Evolutionary conservation across 2,329 filamentous ascomycete genomes (phyloP).

Genomic region (Amylocarpus encephaloides): DNA sequence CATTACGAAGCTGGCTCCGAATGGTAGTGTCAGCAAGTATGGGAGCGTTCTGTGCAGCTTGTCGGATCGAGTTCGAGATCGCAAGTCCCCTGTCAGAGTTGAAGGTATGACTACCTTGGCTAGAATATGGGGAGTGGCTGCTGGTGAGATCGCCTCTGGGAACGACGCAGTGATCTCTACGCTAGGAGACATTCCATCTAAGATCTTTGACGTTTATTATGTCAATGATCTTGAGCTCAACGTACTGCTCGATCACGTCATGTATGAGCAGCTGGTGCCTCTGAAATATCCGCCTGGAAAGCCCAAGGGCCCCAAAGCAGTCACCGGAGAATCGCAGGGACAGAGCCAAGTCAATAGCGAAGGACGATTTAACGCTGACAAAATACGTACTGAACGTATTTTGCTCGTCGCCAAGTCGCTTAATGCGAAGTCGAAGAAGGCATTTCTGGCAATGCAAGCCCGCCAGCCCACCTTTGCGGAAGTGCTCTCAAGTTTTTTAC

Average conservation of each 20-base stretch:
- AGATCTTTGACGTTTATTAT: conserved; percentile 82
- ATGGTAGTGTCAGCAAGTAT: conserved; percentile 67
- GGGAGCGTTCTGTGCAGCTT: conserved; percentile 76
- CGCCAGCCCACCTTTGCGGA: conserved; percentile 70
- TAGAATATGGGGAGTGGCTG: conserved; percentile 89
- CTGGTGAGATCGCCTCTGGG: conserved; percentile 76
- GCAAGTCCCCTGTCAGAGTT: conserved; percentile 71
- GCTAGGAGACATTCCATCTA: conserved; percentile 76
- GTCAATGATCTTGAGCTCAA: conserved; percentile 85
- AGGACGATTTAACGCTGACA: conserved; percentile 57
- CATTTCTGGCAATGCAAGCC: conserved; percentile 80
- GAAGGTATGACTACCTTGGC: conserved; percentile 81
- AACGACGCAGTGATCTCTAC: conserved; percentile 69
- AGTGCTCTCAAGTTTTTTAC: conserved; percentile 69
- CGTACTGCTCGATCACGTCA: conserved; percentile 72
- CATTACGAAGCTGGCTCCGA: conserved; percentile 71
- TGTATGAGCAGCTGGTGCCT: conserved; percentile 85
- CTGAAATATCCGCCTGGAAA: conserved; percentile 75
- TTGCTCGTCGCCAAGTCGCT: conserved; percentile 74
- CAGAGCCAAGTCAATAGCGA: conserved; percentile 41
- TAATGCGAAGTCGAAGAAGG: conserved; percentile 70
- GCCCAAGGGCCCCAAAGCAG: conserved; percentile 53
- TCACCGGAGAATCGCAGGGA: conserved; percentile 47
- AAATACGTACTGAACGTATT: conserved; percentile 76
- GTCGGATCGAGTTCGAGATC: conserved; percentile 83